phyloP scores from a whole-genome alignment of 1,139 yeast genomes.

The Hyphopichia buzzinii region DNA sequence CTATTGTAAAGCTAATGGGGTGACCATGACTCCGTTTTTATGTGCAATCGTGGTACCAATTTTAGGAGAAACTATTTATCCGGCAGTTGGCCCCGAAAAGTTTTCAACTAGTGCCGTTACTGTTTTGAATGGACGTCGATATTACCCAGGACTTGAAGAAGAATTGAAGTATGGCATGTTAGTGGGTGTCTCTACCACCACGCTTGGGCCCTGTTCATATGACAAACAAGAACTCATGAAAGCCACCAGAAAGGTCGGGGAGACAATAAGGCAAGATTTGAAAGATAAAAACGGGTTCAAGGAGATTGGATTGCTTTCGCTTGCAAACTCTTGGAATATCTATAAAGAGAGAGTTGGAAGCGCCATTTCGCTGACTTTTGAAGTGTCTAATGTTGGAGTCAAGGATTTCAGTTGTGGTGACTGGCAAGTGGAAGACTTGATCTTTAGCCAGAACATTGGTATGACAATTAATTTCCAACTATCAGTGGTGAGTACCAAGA shows the following conservation, averaged over 20 bases:
- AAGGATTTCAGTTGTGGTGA: slow-evolving; percentile 9
- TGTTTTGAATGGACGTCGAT: slow-evolving; percentile 28
- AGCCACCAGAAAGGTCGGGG: slow-evolving; percentile 7
- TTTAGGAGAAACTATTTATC: slow-evolving; percentile 21
- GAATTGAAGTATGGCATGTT: slow-evolving; percentile 17
- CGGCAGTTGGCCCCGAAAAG: slow-evolving; percentile 8
- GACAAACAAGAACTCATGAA: neutral
- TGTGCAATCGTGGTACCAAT: slow-evolving; percentile 16
- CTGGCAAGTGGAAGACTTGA: slow-evolving; percentile 19
- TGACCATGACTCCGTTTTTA: slow-evolving; percentile 28
- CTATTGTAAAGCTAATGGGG: slow-evolving; percentile 13
- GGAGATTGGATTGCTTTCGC: slow-evolving; percentile 18
- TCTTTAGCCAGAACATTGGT: slow-evolving; percentile 28
- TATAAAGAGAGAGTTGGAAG: slow-evolving; percentile 10
- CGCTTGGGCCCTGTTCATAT: slow-evolving; percentile 12
- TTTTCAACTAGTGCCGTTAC: slow-evolving; percentile 13
- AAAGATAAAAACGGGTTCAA: slow-evolving; percentile 14
- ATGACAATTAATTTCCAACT: slow-evolving; percentile 17
- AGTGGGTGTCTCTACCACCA: slow-evolving; percentile 13
- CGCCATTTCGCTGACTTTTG: slow-evolving; percentile 16
- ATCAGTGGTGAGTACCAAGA: slow-evolving; percentile 17
- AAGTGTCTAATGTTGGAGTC: slow-evolving; percentile 29
- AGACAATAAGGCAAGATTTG: slow-evolving; percentile 10
- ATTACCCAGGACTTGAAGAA: slow-evolving; percentile 12
- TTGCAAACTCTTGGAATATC: slow-evolving; percentile 12